phyloP scores from a whole-genome alignment of 345 rosid species.

The Arabidopsis suecica region DNA sequence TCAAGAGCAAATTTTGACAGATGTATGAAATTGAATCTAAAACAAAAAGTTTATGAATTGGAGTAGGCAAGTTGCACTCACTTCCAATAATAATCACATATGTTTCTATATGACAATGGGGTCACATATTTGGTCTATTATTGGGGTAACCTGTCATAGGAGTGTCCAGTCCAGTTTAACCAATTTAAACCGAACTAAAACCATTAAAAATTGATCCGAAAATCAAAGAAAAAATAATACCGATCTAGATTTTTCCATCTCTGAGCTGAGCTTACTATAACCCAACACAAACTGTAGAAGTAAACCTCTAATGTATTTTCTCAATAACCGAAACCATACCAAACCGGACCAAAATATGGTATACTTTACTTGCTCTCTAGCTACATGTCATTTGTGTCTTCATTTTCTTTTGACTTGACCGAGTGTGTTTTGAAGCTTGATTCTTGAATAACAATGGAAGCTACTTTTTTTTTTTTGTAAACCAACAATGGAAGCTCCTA shows the following conservation, averaged over 20 bases:
- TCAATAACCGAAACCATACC: too few relatives aligned
- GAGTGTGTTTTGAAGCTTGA: background rate
- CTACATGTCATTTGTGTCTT: background rate
- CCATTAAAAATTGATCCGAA: background rate
- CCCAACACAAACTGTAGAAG: background rate
- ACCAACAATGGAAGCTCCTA: background rate
- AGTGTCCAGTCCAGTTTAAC: background rate
- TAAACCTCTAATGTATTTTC: background rate
- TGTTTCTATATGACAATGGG: background rate
- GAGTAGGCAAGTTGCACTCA: slow-evolving; percentile 14
- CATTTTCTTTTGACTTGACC: slow-evolving; percentile 2
- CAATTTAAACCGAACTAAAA: slow-evolving; percentile 19
- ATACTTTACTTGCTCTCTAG: background rate
- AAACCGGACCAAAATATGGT: too few relatives aligned
- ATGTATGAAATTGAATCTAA: background rate
- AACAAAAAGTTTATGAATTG: background rate
- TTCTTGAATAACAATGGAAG: slow-evolving; percentile 1
- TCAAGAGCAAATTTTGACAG: slow-evolving; percentile 29
- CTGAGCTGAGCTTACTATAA: background rate
- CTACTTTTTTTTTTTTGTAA: background rate
- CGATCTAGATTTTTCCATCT: background rate
- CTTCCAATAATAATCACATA: slow-evolving; percentile 9
- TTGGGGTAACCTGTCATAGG: slow-evolving; percentile 7
- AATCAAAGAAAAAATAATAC: background rate
- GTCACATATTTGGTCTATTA: background rate